Conservation (phyloP, 2,329 filamentous ascomycete species). For the Paracorniculantispora psalliotae region DNA sequence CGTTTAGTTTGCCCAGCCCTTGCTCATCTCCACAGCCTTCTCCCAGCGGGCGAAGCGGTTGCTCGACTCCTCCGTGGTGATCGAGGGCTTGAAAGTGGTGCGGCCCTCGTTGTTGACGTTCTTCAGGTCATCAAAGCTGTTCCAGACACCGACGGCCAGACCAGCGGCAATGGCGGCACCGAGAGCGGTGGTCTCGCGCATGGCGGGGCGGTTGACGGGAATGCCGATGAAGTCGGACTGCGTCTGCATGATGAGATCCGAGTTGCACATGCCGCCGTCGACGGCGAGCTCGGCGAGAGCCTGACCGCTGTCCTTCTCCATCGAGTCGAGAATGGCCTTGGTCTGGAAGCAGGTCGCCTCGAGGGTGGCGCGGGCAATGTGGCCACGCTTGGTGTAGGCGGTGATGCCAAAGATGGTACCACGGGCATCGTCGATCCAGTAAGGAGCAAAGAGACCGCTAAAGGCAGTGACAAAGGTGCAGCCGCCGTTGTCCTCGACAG, state of each 20-base stretch:
- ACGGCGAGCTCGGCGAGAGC: constrained; percentile 68
- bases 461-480: constrained; percentile 77
- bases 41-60: constrained; percentile 68
- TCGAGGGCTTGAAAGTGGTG: constrained; percentile 63
- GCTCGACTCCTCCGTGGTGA: constrained; percentile 53
- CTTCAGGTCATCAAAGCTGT: constrained; percentile 65
- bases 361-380: constrained; percentile 73
- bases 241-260: constrained; percentile 75
- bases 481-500: constrained; percentile 63
- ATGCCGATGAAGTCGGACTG: constrained; percentile 79
- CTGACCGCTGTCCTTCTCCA: constrained; percentile 76
- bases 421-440: constrained; percentile 80
- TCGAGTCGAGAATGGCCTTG: constrained; percentile 74
- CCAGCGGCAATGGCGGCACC: constrained; percentile 79
- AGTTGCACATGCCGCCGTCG: constrained; percentile 81
- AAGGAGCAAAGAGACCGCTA: constrained; percentile 74
- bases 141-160: constrained; percentile 71
- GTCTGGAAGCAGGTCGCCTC: constrained; percentile 82
- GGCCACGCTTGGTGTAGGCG: constrained; percentile 68
- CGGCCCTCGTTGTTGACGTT: constrained; percentile 66
- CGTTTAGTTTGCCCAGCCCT: constrained; percentile 55
- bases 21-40: constrained; percentile 73
- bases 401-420: constrained; percentile 78
- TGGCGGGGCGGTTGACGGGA: constrained; percentile 69
- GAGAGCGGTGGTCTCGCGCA: constrained; percentile 79